Evolutionary conservation across 352 stramenopile species (phyloP).

Genomic region (Phytophthora constricta): DNA sequence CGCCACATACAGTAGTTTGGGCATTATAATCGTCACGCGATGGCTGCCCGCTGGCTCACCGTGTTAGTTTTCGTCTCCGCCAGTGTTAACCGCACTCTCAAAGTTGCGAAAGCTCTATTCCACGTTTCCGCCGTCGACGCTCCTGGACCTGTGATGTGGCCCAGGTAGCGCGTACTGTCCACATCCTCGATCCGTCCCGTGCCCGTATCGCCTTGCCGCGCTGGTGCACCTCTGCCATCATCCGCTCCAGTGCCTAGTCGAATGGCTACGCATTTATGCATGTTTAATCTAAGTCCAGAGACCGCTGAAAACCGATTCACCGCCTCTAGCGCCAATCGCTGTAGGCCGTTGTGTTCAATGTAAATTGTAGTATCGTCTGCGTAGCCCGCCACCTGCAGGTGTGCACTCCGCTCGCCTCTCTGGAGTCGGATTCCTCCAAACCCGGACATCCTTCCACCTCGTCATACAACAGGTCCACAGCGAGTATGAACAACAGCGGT

Average conservation of each 20-base stretch:
- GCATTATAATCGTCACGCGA: constrained; percentile 1
- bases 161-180: background rate
- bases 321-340: background rate
- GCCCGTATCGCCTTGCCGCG: no score
- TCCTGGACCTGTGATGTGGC: background rate
- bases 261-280: constrained; percentile 5
- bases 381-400: no score
- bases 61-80: constrained; percentile 7
- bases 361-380: no score
- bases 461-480: no score
- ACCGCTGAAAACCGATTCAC: background rate
- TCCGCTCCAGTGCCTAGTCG: background rate
- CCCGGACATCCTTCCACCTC: no score
- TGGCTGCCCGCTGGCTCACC: background rate
- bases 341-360: background rate
- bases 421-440: no score
- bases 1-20: constrained; percentile 8
- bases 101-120: background rate
- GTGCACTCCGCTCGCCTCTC: no score
- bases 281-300: constrained; percentile 1
- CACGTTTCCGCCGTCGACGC: background rate
- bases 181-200: background rate
- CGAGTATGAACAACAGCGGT: no score
- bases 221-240: no score
- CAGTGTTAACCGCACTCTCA: background rate